phyloP scores from a whole-genome alignment of 2,329 filamentous ascomycete species.

The Penicillium sp. region DNA sequence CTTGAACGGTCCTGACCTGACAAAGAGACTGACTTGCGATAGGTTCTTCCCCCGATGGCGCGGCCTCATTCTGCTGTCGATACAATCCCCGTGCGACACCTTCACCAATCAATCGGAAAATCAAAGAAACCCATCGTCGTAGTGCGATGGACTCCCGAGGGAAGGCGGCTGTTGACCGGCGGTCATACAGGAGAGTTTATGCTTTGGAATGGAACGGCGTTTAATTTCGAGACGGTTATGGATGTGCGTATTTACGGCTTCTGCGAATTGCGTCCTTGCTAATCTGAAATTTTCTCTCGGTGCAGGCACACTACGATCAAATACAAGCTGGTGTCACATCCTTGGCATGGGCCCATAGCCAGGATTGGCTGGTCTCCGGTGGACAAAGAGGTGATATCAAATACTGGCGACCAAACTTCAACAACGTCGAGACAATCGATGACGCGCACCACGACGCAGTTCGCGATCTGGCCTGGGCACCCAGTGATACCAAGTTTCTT shows the following conservation, averaged over 20 bases:
- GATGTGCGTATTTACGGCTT: constrained; percentile 51
- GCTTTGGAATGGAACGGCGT: constrained; percentile 96
- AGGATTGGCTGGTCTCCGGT: constrained; percentile 94
- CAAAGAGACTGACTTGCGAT: constrained; percentile 12
- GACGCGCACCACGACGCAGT: constrained; percentile 88
- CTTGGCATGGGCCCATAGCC: constrained; percentile 77
- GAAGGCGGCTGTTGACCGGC: constrained; percentile 83
- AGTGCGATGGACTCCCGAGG: constrained; percentile 96
- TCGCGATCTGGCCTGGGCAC: constrained; percentile 86
- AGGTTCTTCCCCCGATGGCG: constrained; percentile 86
- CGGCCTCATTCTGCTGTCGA: constrained; percentile 73
- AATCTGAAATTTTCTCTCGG: constrained; percentile 2
- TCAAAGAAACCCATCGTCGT: constrained; percentile 97
- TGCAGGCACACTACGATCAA: constrained; percentile 69
- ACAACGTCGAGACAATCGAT: constrained; percentile 88
- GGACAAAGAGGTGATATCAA: constrained; percentile 95
- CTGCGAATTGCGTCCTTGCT: neutral
- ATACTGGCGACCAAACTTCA: constrained; percentile 99
- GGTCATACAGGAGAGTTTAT: constrained; percentile 98
- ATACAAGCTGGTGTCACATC: constrained; percentile 46
- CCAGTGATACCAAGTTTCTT: constrained; percentile 92
- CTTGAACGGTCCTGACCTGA: neutral
- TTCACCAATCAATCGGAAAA: constrained; percentile 98
- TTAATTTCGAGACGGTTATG: constrained; percentile 99
- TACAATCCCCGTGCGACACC: constrained; percentile 86